phyloP scores from a whole-genome alignment of 768 basidiomycete species.

The Tulasnella sp. region DNA sequence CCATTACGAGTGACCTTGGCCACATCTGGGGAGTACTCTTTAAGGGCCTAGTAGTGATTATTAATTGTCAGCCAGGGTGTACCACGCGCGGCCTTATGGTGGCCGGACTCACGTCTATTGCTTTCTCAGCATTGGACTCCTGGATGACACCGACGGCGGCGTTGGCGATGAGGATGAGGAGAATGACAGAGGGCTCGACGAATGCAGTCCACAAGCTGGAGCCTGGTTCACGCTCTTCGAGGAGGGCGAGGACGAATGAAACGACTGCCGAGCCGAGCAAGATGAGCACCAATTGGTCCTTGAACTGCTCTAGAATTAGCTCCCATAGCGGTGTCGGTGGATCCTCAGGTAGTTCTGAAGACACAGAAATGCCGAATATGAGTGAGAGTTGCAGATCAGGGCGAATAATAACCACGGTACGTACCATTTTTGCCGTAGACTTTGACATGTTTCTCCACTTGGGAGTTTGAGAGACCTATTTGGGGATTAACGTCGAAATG shows the following conservation, averaged over 20 bases:
- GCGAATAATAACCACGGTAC: conserved; percentile 22
- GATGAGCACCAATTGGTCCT: conserved; percentile 97
- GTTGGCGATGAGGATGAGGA: conserved; percentile 92
- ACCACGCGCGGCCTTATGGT: not conserved
- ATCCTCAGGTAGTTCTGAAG: conserved; percentile 82
- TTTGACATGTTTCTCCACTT: conserved; percentile 64
- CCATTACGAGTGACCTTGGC: conserved; percentile 80
- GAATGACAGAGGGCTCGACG: conserved; percentile 90
- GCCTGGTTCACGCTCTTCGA: conserved; percentile 63
- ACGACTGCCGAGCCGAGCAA: conserved; percentile 88
- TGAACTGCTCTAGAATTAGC: conserved; percentile 96
- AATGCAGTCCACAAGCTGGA: conserved; percentile 72
- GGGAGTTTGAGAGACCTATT: conserved; percentile 55
- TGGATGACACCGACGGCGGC: conserved; percentile 97
- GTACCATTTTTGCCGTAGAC: conserved; percentile 82
- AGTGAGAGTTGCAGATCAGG: not conserved
- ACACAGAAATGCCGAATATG: not conserved
- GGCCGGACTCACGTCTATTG: conserved; percentile 75
- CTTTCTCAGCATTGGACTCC: conserved; percentile 91
- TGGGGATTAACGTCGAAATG: conserved; percentile 60
- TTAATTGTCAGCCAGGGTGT: not conserved
- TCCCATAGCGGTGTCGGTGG: conserved; percentile 87
- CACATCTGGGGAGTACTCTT: conserved; percentile 95
- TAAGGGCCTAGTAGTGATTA: conserved; percentile 59
- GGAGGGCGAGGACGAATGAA: conserved; percentile 83